These are phyloP conservation scores for Viridothelium virens DNA, from an alignment of 495 filamentous ascomycete genomes.

Conservation along the genomic window DNA sequence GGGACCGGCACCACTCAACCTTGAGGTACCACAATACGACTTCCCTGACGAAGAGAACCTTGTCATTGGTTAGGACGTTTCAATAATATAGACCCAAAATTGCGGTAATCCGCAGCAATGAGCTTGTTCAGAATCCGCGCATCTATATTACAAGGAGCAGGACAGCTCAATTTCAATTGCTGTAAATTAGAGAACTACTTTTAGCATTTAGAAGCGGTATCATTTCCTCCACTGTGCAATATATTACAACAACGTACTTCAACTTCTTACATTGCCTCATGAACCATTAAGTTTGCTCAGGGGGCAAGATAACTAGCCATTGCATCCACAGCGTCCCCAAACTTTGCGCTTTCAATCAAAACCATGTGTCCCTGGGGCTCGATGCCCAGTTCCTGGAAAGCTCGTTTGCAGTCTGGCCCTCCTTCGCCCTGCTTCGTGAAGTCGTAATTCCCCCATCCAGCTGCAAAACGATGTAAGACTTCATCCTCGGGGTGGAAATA, in stretches of 20 bases:
- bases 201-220: conserved; percentile 7
- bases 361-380: conserved; percentile 58
- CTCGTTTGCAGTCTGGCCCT: conserved; percentile 77
- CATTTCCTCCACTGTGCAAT: conserved; percentile 5
- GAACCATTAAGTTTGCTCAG: not conserved
- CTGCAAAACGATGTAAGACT: conserved; percentile 64
- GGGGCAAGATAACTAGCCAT: not conserved
- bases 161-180: not conserved
- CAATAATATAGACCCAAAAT: not conserved
- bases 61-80: conserved; percentile 36
- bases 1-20: conserved; percentile 92
- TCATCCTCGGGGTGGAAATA: conserved; percentile 99
- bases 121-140: not conserved
- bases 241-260: not conserved
- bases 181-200: not conserved
- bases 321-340: conserved; percentile 47
- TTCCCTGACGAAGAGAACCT: conserved; percentile 37
- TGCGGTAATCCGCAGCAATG: not conserved
- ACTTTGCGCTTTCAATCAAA: conserved; percentile 37
- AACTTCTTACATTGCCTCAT: not conserved
- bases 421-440: conserved; percentile 72
- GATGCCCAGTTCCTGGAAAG: conserved; percentile 90
- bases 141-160: not conserved
- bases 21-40: conserved; percentile 86
- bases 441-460: conserved; percentile 56